Conservation (phyloP, 1,139 yeast genomes). For the Eremothecium sinecaudum region DNA sequence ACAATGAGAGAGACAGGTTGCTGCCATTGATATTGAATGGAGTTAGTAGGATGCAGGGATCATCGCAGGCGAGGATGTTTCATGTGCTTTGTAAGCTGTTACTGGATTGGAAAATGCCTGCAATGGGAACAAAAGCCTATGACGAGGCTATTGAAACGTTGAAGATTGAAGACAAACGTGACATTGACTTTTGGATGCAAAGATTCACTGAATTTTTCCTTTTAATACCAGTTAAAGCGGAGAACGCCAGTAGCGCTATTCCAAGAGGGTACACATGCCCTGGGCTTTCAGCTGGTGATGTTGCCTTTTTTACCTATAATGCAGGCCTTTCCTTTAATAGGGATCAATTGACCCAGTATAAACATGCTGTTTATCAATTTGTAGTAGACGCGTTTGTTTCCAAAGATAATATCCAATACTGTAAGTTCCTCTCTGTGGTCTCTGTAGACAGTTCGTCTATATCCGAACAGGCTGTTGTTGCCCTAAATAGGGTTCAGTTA, state of each 20-base stretch:
- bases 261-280: conserved; percentile 43
- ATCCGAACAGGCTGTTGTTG: conserved; percentile 31
- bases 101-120: conserved; percentile 42
- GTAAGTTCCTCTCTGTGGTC: conserved; percentile 50
- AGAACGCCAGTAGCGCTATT: conserved; percentile 29
- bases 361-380: conserved; percentile 39
- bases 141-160: conserved; percentile 32
- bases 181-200: conserved; percentile 37
- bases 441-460: conserved; percentile 49
- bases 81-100: conserved; percentile 50
- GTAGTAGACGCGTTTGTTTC: conserved; percentile 30
- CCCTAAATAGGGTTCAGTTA: conserved; percentile 42
- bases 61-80: conserved; percentile 52
- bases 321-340: conserved; percentile 55
- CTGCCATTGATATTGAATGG: conserved; percentile 43
- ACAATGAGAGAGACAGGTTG: conserved; percentile 31
- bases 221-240: conserved; percentile 39
- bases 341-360: conserved; percentile 41
- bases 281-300: conserved; percentile 51
- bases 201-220: conserved; percentile 50
- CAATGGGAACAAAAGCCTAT: conserved; percentile 38
- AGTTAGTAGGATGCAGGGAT: conserved; percentile 34
- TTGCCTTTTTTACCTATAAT: conserved; percentile 51
- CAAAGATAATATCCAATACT: conserved; percentile 22
- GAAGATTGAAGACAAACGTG: conserved; percentile 24